Evolutionary conservation across 2,329 filamentous ascomycete species (phyloP).

Genomic region (Aspergillus sp.): DNA sequence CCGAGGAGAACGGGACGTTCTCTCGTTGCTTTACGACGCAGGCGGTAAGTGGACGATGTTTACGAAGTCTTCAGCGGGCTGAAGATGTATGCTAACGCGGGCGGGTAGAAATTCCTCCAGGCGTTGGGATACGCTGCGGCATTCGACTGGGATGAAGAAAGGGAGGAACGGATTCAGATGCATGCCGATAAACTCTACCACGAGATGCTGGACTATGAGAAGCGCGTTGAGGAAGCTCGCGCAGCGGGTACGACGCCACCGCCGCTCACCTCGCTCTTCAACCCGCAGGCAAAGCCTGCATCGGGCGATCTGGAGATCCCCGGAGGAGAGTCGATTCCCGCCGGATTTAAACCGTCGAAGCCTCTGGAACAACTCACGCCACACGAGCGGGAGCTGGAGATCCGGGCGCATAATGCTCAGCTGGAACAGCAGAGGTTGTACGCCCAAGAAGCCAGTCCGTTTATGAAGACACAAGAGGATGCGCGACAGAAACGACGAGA

Average conservation of each 20-base stretch:
- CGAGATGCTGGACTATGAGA: constrained; percentile 80
- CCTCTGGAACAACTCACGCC: constrained; percentile 43
- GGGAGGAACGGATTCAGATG: constrained; percentile 91
- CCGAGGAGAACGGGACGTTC: constrained; percentile 71
- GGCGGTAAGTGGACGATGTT: constrained; percentile 54
- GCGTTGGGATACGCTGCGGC: constrained; percentile 81
- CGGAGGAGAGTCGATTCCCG: constrained; percentile 35
- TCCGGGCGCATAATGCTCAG: constrained; percentile 38
- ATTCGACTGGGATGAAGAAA: constrained; percentile 60
- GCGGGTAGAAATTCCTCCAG: constrained; percentile 73
- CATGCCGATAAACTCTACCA: constrained; percentile 90
- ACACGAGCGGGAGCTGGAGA: constrained; percentile 47
- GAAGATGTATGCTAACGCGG: constrained; percentile 6
- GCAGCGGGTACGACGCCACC: constrained; percentile 43
- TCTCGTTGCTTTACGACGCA: constrained; percentile 89
- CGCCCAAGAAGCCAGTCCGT: constrained; percentile 33
- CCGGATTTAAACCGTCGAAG: constrained; percentile 36
- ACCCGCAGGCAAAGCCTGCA: constrained; percentile 27
- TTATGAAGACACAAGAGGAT: constrained; percentile 38
- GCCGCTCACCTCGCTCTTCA: constrained; percentile 45
- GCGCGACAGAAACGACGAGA: constrained; percentile 38
- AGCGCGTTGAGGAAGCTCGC: constrained; percentile 61
- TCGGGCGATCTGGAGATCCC: constrained; percentile 32
- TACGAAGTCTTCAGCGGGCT: background rate
- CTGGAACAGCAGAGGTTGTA: constrained; percentile 38